These are phyloP conservation scores for Alternaria sp. DNA, from an alignment of 2,329 filamentous ascomycete genomes.

Conservation along the genomic window DNA sequence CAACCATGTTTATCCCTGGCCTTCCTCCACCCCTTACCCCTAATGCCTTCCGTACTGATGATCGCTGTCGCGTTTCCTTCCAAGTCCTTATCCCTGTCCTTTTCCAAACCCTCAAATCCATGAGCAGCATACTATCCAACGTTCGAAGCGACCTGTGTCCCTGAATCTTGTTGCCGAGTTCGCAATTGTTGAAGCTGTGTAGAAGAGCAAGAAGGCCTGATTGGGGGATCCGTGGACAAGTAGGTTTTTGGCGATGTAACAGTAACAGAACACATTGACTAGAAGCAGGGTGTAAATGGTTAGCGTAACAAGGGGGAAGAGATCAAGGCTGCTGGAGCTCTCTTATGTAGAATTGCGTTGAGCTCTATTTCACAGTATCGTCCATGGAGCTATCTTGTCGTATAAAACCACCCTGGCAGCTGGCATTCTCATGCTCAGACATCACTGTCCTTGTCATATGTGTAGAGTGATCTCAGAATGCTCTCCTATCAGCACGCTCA, in stretches of 20 bases:
- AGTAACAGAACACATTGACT: background rate
- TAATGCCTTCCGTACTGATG: background rate
- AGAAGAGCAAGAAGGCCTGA: background rate
- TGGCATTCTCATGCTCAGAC: background rate
- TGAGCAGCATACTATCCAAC: background rate
- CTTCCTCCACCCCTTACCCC: background rate
- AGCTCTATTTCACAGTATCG: background rate
- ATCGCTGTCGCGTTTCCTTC: background rate
- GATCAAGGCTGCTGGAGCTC: background rate
- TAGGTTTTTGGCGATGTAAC: background rate
- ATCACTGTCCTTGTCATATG: background rate
- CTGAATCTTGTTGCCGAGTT: background rate
- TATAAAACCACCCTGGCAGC: background rate
- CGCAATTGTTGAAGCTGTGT: background rate
- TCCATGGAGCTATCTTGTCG: background rate
- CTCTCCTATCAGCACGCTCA: background rate
- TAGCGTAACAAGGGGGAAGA: background rate
- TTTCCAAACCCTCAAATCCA: background rate
- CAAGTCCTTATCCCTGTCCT: background rate
- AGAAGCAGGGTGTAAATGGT: background rate
- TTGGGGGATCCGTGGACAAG: background rate
- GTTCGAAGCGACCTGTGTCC: background rate
- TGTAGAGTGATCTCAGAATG: background rate
- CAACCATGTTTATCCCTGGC: background rate
- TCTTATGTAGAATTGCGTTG: background rate